Percentiles rank a stretch among this genome's conserved stretches.
These are phyloP conservation scores for Fusarium incarnatum DNA, from an alignment of 2,329 filamentous ascomycete genomes.

Conservation along the genomic window DNA sequence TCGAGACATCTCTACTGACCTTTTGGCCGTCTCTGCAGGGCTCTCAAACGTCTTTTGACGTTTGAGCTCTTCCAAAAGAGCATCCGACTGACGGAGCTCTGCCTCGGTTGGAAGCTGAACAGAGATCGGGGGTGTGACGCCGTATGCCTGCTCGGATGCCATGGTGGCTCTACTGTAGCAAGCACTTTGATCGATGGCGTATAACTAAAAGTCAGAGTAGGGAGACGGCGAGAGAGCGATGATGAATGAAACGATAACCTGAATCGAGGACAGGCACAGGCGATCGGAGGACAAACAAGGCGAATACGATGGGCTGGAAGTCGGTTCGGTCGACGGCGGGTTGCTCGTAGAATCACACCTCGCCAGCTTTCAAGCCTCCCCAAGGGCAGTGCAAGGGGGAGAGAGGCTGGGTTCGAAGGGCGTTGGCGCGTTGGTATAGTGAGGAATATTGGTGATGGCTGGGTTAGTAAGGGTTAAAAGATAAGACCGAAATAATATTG, in stretches of 20 bases:
- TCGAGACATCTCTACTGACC: slow-evolving; percentile 61
- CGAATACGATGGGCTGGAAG: slow-evolving; percentile 1
- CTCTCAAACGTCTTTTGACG: slow-evolving; percentile 92
- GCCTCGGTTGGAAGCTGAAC: slow-evolving; percentile 77
- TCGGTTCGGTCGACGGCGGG: slow-evolving; percentile 1
- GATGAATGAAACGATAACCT: background rate
- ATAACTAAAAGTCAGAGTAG: slow-evolving; percentile 6
- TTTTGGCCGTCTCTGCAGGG: slow-evolving; percentile 82
- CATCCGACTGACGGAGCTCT: slow-evolving; percentile 81
- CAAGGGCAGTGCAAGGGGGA: slow-evolving; percentile 42
- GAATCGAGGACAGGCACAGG: background rate
- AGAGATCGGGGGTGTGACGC: slow-evolving; percentile 88
- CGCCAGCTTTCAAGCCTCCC: slow-evolving; percentile 35
- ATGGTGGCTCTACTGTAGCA: slow-evolving; percentile 47
- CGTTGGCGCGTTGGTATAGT: slow-evolving; percentile 30
- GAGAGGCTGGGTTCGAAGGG: slow-evolving; percentile 29
- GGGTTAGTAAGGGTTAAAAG: slow-evolving; percentile 17
- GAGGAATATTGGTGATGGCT: slow-evolving; percentile 26
- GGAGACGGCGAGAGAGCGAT: background rate
- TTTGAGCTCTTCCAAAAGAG: slow-evolving; percentile 85
- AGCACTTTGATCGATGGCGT: slow-evolving; percentile 10
- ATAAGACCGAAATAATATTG: slow-evolving; percentile 26
- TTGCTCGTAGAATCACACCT: background rate
- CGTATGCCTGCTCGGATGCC: slow-evolving; percentile 59
- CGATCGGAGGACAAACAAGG: slow-evolving; percentile 1